Evolutionary conservation across 345 rosid species (phyloP).

Genomic region (Laguncularia racemosa): DNA sequence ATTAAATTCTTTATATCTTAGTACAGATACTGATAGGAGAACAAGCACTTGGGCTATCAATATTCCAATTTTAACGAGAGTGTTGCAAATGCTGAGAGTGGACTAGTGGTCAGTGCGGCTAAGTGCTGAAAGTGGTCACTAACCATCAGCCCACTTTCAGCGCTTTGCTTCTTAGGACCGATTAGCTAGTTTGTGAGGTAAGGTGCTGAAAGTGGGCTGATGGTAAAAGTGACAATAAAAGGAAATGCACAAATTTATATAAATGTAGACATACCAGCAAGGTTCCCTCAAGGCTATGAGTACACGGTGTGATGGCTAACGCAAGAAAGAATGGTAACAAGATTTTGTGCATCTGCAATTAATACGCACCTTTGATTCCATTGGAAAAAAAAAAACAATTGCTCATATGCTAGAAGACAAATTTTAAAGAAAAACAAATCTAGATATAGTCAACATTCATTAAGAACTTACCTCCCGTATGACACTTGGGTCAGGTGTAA

Average conservation of each 20-base stretch:
- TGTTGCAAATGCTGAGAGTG: too few relatives aligned
- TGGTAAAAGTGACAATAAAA: background rate
- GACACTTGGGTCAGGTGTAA: slow-evolving; percentile 60
- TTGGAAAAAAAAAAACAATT: background rate
- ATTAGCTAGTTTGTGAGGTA: too few relatives aligned
- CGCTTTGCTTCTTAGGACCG: too few relatives aligned
- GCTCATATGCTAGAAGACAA: too few relatives aligned
- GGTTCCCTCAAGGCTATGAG: slow-evolving; percentile 82
- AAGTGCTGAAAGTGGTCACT: too few relatives aligned
- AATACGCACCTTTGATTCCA: background rate
- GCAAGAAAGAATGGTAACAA: slow-evolving; percentile 61
- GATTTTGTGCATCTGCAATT: slow-evolving; percentile 80
- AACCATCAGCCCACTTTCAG: too few relatives aligned
- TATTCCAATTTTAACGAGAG: too few relatives aligned
- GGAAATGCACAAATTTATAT: background rate
- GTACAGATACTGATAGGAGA: too few relatives aligned
- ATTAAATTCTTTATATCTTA: too few relatives aligned
- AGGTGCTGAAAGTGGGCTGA: background rate
- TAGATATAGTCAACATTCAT: background rate
- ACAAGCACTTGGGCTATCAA: too few relatives aligned
- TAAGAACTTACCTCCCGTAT: slow-evolving; percentile 41
- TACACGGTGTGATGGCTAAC: slow-evolving; percentile 53
- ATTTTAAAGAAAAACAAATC: background rate
- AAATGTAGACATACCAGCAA: slow-evolving; percentile 45
- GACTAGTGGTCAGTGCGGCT: background rate